These are phyloP conservation scores for Dujonia santamariae DNA, from an alignment of 1,139 yeast species.

Conservation along the genomic window DNA sequence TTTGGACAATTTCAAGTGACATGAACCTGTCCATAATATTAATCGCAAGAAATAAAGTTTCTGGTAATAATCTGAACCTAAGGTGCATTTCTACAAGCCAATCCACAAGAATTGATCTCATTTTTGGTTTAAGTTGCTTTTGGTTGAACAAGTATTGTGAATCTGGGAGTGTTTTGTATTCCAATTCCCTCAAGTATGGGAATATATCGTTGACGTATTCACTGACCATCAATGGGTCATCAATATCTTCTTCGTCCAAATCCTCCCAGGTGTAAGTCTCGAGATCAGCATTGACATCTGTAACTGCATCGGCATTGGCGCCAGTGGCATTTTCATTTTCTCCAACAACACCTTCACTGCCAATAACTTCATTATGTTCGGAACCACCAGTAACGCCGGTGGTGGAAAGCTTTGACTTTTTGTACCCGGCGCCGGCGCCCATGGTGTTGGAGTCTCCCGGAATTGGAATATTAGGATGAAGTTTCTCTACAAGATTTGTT, in stretches of 20 bases:
- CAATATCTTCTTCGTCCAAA: slow-evolving; percentile 83
- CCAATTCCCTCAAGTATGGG: slow-evolving; percentile 72
- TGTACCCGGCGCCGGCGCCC: no score
- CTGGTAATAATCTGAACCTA: slow-evolving; percentile 84
- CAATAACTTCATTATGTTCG: no score
- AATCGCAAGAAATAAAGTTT: slow-evolving; percentile 83
- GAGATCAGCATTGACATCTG: slow-evolving; percentile 33
- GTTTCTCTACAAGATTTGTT: slow-evolving; percentile 46
- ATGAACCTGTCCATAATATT: slow-evolving; percentile 90
- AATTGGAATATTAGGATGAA: no score
- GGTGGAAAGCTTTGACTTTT: slow-evolving; percentile 17
- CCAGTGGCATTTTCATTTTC: no score
- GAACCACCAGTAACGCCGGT: no score
- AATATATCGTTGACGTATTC: slow-evolving; percentile 91
- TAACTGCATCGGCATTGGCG: no score
- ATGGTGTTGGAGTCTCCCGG: no score
- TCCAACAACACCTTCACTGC: no score
- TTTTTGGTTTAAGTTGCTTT: slow-evolving; percentile 73
- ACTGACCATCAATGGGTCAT: slow-evolving; percentile 93
- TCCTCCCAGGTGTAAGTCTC: slow-evolving; percentile 80
- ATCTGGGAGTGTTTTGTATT: slow-evolving; percentile 74
- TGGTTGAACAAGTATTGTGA: slow-evolving; percentile 73
- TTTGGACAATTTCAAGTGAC: slow-evolving; percentile 74
- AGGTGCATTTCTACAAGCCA: slow-evolving; percentile 94
- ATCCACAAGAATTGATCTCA: slow-evolving; percentile 88